phyloP scores from a whole-genome alignment of 345 rosid genomes.

The Eucalyptus marginata region DNA sequence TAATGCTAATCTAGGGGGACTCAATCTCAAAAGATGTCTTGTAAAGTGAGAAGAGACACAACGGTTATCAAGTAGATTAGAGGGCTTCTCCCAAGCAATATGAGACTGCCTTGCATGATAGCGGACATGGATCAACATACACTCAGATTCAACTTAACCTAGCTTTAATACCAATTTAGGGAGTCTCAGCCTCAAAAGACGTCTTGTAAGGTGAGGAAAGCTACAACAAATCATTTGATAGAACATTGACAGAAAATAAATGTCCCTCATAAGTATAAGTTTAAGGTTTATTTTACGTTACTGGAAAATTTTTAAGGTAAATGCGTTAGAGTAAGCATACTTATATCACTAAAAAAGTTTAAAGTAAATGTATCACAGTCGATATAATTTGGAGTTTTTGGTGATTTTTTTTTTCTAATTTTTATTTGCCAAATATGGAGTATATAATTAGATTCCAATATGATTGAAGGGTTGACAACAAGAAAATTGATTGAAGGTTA shows the following conservation, averaged over 20 bases:
- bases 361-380: too few relatives aligned
- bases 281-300: rapidly evolving
- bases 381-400: too few relatives aligned
- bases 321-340: too few relatives aligned
- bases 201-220: too few relatives aligned
- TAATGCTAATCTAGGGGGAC: too few relatives aligned
- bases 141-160: rapidly evolving
- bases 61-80: rapidly evolving
- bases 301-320: background rate
- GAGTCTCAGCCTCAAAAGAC: too few relatives aligned
- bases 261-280: too few relatives aligned
- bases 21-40: rapidly evolving
- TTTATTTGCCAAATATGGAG: background rate
- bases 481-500: background rate
- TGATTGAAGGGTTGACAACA: background rate
- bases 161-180: rapidly evolving
- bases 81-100: too few relatives aligned
- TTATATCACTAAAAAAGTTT: too few relatives aligned
- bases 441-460: background rate
- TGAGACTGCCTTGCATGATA: rapidly evolving
- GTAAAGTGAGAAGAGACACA: too few relatives aligned
- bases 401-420: background rate
- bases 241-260: too few relatives aligned
- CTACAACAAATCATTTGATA: rapidly evolving
- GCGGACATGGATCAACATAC: rapidly evolving